Evolutionary conservation across 257 asterid species (phyloP), one percentile per base, ranked within the genome.

Genomic region (Solanum raphanifolium): DNA sequence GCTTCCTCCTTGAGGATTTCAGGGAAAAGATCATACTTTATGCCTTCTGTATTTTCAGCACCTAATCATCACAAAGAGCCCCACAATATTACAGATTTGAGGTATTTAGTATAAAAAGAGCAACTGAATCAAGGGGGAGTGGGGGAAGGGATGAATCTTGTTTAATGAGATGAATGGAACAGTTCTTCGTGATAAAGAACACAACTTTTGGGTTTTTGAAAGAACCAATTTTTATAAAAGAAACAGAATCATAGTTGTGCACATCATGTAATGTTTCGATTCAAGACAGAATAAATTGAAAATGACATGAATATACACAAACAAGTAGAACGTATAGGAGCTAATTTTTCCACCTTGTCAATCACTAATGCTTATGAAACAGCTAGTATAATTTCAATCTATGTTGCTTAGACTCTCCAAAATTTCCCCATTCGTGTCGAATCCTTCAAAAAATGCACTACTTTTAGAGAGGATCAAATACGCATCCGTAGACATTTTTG

Each of bases 1-100:
- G 98, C 97, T 92, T 97, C 98, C 48, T 94, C 94, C 93, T 90
- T 95, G 12, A 97, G 93, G 87, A 94, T 90, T 71, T 94, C 92
- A 12, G 94, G 89, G 89, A 92, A 94, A 91, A 88, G 86, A 90
- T 85, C 84, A 72, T 85, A 52, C 34, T 86, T 83, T n/a, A 87
- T 32, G 35, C 82, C 90, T 83, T 94, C 92, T 86, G 88, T 66
- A 87, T 74, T 90, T 89, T 90, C 91, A 92, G 91, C 87, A 90
- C 90, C 92, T 83, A 82, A 48, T 48, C 12, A 5, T 10, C 71
- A 48, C 43, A 18, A 29, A 18, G 31, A 82, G 43, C 16, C 1
- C 71, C 41, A 6, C 86, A 52, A 0, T 82, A 82, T 29, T 29
- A 46, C 86, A 82, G 5, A 18, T 46, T 81, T 81, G 66, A 81